Conservation (phyloP, 495 filamentous ascomycete genomes). For the Penicillium cosmopolitanum region DNA sequence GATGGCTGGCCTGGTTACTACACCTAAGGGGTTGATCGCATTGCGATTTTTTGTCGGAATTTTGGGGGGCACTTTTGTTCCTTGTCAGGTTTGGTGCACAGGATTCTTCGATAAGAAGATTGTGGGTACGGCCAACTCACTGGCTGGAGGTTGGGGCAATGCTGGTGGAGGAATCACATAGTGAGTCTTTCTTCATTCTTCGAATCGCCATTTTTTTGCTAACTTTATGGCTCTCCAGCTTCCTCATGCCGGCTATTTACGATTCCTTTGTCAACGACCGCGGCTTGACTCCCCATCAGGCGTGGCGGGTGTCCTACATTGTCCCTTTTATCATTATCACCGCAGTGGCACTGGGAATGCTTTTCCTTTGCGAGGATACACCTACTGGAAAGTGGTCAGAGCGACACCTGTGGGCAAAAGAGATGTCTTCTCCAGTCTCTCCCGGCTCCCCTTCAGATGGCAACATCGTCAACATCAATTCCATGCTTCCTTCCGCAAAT, state of each 20-base stretch:
- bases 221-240: conserved; percentile 47
- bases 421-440: conserved; percentile 11
- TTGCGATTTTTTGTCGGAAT: conserved; percentile 94
- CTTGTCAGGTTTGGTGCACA: conserved; percentile 95
- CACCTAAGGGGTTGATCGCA: conserved; percentile 69
- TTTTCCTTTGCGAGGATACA: conserved; percentile 80
- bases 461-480: conserved; percentile 57
- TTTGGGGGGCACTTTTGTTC: conserved; percentile 87
- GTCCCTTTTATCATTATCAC: conserved; percentile 81
- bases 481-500: conserved; percentile 36
- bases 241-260: conserved; percentile 92
- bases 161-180: conserved; percentile 85
- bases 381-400: conserved; percentile 84
- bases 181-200: conserved; percentile 25
- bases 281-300: conserved; percentile 63
- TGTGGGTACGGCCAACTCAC: conserved; percentile 86
- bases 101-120: conserved; percentile 97
- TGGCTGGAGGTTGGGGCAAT: conserved; percentile 87
- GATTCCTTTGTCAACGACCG: conserved; percentile 70
- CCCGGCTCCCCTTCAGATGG: conserved; percentile 42
- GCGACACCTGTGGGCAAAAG: conserved; percentile 53
- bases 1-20: conserved; percentile 75
- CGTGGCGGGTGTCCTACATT: conserved; percentile 85
- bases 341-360: conserved; percentile 63
- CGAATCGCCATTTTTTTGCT: conserved; percentile 1